Base-by-base conservation (phyloP, 257 asterid species). In the Przewalskia tangutica region DNA sequence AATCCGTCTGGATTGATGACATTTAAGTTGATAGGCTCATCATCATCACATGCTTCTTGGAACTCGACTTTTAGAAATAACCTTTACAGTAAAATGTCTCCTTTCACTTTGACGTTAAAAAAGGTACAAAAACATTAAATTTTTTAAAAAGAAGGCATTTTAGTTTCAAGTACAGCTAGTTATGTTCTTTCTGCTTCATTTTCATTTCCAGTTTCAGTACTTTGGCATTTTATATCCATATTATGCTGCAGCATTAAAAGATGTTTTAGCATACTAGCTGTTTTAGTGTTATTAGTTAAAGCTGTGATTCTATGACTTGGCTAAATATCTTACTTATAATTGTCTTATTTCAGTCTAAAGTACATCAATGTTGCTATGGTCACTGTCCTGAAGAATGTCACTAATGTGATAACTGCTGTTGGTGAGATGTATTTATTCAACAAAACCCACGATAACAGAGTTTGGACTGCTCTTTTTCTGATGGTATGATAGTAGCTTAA, bases 291-390 rank as follows among this genome's bases (percentile, higher is more conserved):
- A 48, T 38, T 13, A 73, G 1, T 13, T 23, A 50, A 50, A 13
- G 63, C 2, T 75, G 59, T 20, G 42, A 20, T 23, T 48, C 80
- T 0, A 27, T 50, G 27, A 27, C 63, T 27, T 75, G 63, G 42
- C 59, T 23, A 46, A 75, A 75, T 56, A 56, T 2, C 63, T 75
- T 50, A 27, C 63, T 75, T 75, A 1, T 27, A 75, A 50, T 75
- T 75, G 62, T 75, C 16, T 75, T 42, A 82, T 38, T 81, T 82
- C 95, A 95, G 99, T 87, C 88, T 95, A 77, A 91, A 89, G 82
- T 92, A 95, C 90, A 94, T 95, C 79, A 94, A 95, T 18, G 97
- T 95, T 67, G 98, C 99, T 77, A 95, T 95, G 99, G 98, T 95
- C 81, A 95, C 99, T n/a, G 97, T 94, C 91, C 89, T 95, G 88